Base-by-base conservation (phyloP, 106 monocot species). In the Apostasia shenzhenica region DNA sequence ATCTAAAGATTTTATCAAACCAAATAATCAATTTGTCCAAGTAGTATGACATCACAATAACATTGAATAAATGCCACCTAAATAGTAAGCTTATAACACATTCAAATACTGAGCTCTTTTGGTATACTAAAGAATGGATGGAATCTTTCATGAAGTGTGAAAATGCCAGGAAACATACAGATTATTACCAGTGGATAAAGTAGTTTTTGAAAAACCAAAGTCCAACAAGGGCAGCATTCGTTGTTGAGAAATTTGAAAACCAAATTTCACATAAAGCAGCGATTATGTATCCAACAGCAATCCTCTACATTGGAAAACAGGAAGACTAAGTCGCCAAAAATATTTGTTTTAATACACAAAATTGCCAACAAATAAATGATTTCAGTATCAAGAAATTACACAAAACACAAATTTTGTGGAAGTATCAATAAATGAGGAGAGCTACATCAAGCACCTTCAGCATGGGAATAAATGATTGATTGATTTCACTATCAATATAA, bases 181-280 rank as follows among this genome's bases (percentile, higher is more conserved):
- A n/a, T 14, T 13, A 48, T 69, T 85, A 94, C 90, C 90, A 81
- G 4, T 83, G 85, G 59, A 75, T 54, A 66, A 47, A 77, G 75
- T 87, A 81, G 9, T 75, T 80, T 72, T 78, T 78, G 57, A 77
- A 76, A 74, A 78, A 44, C 67, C 70, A 63, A 61, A 63, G 3
- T 41, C 55, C 58, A 3, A 43, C 45, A 43, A 14, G 46, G 26
- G 1, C 26, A 26, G 65, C 65, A 65, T 81, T 54, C 59, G 53
- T 75, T 59, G 41, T 42, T 54, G 42, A 47, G 1, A 42, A 46
- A 41, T 67, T 76, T 66, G 89, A 82, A 45, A 84, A 72, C 87
- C 94, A 90, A 73, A 94, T 90, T 84, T 90, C 90, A 85, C 94
- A 94, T 72, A 85, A 67, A 61, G 94, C 94, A 67, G 94, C 94